Conservation (phyloP, 495 filamentous ascomycete species). For the Alectoria sarmentosa region DNA sequence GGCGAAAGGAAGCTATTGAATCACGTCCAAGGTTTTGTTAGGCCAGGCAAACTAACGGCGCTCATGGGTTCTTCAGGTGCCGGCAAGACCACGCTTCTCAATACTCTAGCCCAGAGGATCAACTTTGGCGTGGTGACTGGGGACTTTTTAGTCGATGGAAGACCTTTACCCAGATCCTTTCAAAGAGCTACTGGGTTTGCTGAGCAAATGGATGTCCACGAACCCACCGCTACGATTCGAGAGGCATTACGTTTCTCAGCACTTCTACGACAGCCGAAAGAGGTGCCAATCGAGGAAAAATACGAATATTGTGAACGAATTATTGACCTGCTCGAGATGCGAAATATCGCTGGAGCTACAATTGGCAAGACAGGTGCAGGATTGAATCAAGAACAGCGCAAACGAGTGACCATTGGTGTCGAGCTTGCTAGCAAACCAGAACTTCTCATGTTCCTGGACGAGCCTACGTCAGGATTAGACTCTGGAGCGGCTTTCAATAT, state of each 20-base stretch:
- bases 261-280: constrained; percentile 66
- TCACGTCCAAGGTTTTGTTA: constrained; percentile 62
- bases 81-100: constrained; percentile 54
- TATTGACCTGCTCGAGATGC: constrained; percentile 72
- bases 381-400: constrained; percentile 85
- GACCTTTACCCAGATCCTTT: constrained; percentile 42
- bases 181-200: constrained; percentile 74
- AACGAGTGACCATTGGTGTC: constrained; percentile 85
- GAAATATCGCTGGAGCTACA: constrained; percentile 75
- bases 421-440: constrained; percentile 82
- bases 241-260: constrained; percentile 84
- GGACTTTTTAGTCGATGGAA: constrained; percentile 48
- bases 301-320: constrained; percentile 79
- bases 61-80: constrained; percentile 62
- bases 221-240: constrained; percentile 68
- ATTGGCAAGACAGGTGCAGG: constrained; percentile 71
- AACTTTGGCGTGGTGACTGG: constrained; percentile 47
- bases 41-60: constrained; percentile 64
- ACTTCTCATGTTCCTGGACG: constrained; percentile 81
- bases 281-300: constrained; percentile 63
- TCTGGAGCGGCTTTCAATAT: constrained; percentile 83
- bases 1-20: constrained; percentile 52
- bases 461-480: constrained; percentile 85
- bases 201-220: constrained; percentile 79
- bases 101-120: constrained; percentile 48